Conservation (phyloP, 2,329 filamentous ascomycete genomes). For the Botrytis fragariae region DNA sequence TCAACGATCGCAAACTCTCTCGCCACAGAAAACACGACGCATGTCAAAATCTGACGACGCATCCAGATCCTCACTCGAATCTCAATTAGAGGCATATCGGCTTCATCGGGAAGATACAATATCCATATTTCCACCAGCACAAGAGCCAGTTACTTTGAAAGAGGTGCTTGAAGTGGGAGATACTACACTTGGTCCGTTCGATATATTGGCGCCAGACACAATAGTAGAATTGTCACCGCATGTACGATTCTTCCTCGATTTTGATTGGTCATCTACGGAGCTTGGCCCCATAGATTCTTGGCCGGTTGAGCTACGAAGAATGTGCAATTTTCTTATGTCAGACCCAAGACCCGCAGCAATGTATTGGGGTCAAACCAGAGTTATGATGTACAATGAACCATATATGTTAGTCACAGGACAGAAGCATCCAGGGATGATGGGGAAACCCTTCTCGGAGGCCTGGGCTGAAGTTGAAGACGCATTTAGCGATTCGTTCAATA, state of each 20-base stretch:
- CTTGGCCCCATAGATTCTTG: constrained; percentile 45
- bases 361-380: constrained; percentile 73
- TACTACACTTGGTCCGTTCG: constrained; percentile 24
- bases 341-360: constrained; percentile 71
- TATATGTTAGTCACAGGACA: constrained; percentile 69
- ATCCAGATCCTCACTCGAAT: not conserved
- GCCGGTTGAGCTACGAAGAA: constrained; percentile 67
- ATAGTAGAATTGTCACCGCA: constrained; percentile 27
- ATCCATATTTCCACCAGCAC: constrained; percentile 7
- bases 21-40: constrained; percentile 9
- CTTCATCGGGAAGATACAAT: constrained; percentile 14
- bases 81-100: constrained; percentile 9
- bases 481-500: constrained; percentile 35
- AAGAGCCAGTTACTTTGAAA: constrained; percentile 3
- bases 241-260: constrained; percentile 35
- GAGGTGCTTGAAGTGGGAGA: not conserved
- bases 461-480: constrained; percentile 42
- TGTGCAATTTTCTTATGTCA: constrained; percentile 83
- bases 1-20: constrained; percentile 20
- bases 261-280: constrained; percentile 45
- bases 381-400: constrained; percentile 70
- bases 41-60: constrained; percentile 6
- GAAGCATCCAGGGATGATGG: constrained; percentile 73
- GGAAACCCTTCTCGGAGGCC: constrained; percentile 42
- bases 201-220: constrained; percentile 29